phyloP scores from a whole-genome alignment of 192 early-diverging fungal species.

The Rhizophagus sp. region DNA sequence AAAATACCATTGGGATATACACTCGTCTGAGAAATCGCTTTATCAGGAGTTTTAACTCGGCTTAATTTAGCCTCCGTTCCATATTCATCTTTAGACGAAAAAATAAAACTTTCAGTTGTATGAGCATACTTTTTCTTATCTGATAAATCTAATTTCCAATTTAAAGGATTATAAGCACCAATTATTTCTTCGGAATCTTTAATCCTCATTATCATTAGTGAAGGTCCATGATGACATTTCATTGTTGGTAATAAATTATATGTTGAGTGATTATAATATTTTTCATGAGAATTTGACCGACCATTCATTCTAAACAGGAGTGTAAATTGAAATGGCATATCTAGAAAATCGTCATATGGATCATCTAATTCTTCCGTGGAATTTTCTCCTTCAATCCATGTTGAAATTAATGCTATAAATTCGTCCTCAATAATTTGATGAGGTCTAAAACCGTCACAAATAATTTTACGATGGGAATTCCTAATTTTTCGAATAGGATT shows the following conservation, averaged over 20 bases:
- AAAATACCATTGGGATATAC: neutral
- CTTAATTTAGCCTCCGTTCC: neutral
- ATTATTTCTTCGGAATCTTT: neutral
- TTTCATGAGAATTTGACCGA: neutral
- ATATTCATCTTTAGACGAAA: neutral
- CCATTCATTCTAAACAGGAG: constrained; percentile 1
- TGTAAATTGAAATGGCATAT: constrained; percentile 11
- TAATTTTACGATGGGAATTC: neutral
- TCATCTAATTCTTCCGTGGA: neutral
- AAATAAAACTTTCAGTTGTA: constrained; percentile 18
- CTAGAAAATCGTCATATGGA: neutral
- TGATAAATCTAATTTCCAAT: neutral
- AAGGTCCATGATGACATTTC: constrained; percentile 17
- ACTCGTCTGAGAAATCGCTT: neutral
- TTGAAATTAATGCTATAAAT: neutral
- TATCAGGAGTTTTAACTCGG: constrained; percentile 6
- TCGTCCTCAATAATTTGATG: neutral
- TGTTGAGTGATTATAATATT: constrained; percentile 12
- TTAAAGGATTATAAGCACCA: constrained; percentile 17
- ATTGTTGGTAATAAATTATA: constrained; percentile 17
- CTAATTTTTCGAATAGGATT: neutral
- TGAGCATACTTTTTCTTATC: neutral
- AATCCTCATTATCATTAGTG: constrained; percentile 9
- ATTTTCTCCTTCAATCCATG: constrained; percentile 17
- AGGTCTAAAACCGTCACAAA: neutral